Conservation (phyloP, 371 early-diverging fungal species). For the Nematocida major region DNA sequence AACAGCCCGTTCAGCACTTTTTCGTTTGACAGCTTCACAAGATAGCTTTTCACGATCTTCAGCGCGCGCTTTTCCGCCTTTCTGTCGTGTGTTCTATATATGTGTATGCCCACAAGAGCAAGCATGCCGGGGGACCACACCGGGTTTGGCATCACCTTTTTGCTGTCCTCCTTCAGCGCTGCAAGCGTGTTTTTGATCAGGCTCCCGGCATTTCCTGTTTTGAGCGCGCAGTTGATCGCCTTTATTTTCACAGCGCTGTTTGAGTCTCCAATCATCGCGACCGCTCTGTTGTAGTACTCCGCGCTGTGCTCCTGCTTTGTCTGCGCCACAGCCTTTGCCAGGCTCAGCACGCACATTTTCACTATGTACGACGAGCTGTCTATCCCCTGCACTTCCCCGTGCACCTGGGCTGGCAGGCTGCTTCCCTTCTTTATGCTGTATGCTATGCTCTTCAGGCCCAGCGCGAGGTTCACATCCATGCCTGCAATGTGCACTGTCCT, state of each 20-base stretch:
- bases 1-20: conserved; percentile 26
- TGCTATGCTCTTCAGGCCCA: conserved; percentile 12
- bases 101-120: background rate
- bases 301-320: background rate
- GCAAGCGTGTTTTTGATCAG: conserved; percentile 7
- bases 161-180: conserved; percentile 1
- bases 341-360: background rate
- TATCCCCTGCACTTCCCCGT: background rate
- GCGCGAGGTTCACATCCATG: background rate
- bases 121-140: conserved; percentile 31
- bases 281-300: conserved; percentile 11
- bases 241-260: conserved; percentile 24
- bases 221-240: background rate
- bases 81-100: background rate
- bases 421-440: conserved; percentile 15
- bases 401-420: background rate
- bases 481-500: background rate
- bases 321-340: conserved; percentile 16
- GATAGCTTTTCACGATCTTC: background rate
- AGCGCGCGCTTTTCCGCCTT: background rate
- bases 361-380: background rate
- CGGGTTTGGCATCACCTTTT: conserved; percentile 28
- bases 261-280: conserved; percentile 13
- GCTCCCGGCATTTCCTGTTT: background rate
- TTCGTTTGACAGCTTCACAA: conserved; percentile 12